Evolutionary conservation across 106 monocot species (phyloP).

Genomic region (Alisma plantagoaquatica): DNA sequence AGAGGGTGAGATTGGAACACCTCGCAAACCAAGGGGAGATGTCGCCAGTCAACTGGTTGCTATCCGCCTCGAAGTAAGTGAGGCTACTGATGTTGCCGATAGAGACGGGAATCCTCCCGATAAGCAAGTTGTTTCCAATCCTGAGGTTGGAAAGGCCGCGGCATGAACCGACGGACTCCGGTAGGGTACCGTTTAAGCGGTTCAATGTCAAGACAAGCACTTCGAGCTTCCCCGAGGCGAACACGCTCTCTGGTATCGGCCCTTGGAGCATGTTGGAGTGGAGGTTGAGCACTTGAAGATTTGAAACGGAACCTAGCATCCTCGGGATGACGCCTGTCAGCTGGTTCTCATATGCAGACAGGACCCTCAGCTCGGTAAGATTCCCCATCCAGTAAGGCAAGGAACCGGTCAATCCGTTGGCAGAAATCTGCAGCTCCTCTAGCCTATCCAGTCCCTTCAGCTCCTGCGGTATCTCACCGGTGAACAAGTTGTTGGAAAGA

Average conservation of each 20-base stretch:
- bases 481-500: slow-evolving; percentile 55
- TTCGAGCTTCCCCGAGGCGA: slow-evolving; percentile 49
- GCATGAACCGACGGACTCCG: slow-evolving; percentile 34
- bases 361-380: slow-evolving; percentile 34
- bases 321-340: slow-evolving; percentile 49
- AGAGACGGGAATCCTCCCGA: slow-evolving; percentile 36
- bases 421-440: slow-evolving; percentile 74
- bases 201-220: slow-evolving; percentile 61
- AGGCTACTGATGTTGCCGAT: slow-evolving; percentile 56
- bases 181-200: slow-evolving; percentile 40
- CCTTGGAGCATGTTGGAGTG: slow-evolving; percentile 80
- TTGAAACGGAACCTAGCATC: slow-evolving; percentile 41
- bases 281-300: slow-evolving; percentile 58
- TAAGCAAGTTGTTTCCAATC: slow-evolving; percentile 23
- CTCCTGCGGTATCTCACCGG: slow-evolving; percentile 43
- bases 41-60: slow-evolving; percentile 52
- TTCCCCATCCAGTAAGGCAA: slow-evolving; percentile 50
- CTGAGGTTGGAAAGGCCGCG: neutral
- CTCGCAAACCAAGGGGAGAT: slow-evolving; percentile 45
- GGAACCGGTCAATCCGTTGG: slow-evolving; percentile 40
- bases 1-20: slow-evolving; percentile 65
- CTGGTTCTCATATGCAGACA: slow-evolving; percentile 67
- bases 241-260: slow-evolving; percentile 58
- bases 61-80: slow-evolving; percentile 68
- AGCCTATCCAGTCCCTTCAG: slow-evolving; percentile 28